Conservation (phyloP, 495 filamentous ascomycete species). For the Penicillium longicatenatum region DNA sequence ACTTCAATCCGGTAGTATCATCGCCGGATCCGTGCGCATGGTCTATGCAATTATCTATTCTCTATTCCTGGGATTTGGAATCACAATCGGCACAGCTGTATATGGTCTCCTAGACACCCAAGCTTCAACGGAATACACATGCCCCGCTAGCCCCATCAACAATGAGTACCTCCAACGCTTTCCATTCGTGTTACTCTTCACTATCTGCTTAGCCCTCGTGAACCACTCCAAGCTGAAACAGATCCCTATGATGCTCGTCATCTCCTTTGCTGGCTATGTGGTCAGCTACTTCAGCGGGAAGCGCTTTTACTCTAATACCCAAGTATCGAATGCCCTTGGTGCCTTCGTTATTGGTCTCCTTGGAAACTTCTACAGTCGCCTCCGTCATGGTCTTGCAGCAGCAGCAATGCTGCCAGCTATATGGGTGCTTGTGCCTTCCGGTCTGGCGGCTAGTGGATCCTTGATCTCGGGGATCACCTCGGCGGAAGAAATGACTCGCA, state of each 20-base stretch:
- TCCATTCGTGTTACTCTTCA: slow-evolving; percentile 80
- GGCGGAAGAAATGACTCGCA: slow-evolving; percentile 72
- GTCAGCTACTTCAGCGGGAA: slow-evolving; percentile 79
- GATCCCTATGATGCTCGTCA: slow-evolving; percentile 80
- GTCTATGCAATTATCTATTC: slow-evolving; percentile 96
- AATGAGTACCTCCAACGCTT: slow-evolving; percentile 54
- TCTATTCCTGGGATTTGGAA: slow-evolving; percentile 93
- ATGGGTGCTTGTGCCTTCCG: slow-evolving; percentile 91
- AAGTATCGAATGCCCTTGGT: slow-evolving; percentile 78
- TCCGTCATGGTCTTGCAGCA: slow-evolving; percentile 83
- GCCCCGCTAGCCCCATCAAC: slow-evolving; percentile 54
- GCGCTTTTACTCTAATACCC: slow-evolving; percentile 73
- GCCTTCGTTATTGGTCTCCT: slow-evolving; percentile 84
- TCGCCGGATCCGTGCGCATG: slow-evolving; percentile 91
- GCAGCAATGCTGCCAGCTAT: slow-evolving; percentile 90
- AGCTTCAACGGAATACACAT: slow-evolving; percentile 73
- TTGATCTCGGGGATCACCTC: slow-evolving; percentile 82
- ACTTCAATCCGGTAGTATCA: slow-evolving; percentile 81
- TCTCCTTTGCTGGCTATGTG: slow-evolving; percentile 82
- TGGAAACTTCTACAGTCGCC: slow-evolving; percentile 83
- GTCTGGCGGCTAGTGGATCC: slow-evolving; percentile 80
- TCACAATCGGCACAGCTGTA: slow-evolving; percentile 89
- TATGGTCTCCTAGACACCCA: slow-evolving; percentile 80
- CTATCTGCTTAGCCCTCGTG: slow-evolving; percentile 77
- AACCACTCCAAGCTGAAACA: slow-evolving; percentile 93